Percentiles rank a stretch among this genome's conserved stretches.
These are phyloP conservation scores for Acacia pycnantha DNA, from an alignment of 331 rosid species.

Conservation along the genomic window DNA sequence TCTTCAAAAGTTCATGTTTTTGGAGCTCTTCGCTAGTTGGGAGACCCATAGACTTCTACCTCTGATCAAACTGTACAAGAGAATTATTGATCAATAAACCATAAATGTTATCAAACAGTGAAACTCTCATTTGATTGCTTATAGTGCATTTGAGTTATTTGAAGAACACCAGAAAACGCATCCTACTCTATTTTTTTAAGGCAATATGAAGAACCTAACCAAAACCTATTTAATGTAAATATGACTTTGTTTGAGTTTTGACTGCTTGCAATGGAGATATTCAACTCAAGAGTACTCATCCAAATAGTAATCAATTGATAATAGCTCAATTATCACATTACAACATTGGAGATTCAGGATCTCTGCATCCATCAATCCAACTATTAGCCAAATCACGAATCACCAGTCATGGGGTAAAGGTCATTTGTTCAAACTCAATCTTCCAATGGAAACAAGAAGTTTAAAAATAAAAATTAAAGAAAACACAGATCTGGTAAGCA, in stretches of 20 bases:
- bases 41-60: too few relatives aligned
- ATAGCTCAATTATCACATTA: too few relatives aligned
- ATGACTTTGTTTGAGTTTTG: neutral
- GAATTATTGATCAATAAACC: too few relatives aligned
- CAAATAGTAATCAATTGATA: too few relatives aligned
- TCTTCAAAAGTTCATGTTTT: too few relatives aligned
- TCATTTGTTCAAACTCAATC: constrained; percentile 5
- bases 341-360: constrained; percentile 1
- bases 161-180: constrained; percentile 4
- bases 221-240: neutral
- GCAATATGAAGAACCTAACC: neutral
- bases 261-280: neutral
- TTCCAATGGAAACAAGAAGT: neutral
- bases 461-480: neutral
- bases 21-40: too few relatives aligned
- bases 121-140: too few relatives aligned
- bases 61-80: too few relatives aligned
- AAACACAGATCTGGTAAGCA: neutral
- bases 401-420: neutral
- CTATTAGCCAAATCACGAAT: constrained; percentile 5
- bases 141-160: neutral
- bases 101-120: too few relatives aligned
- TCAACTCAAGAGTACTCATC: too few relatives aligned
- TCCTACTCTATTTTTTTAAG: neutral
- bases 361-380: neutral